These are phyloP conservation scores for Rhynchosporium agropyri DNA, from an alignment of 2,329 filamentous ascomycete species.

Conservation along the genomic window DNA sequence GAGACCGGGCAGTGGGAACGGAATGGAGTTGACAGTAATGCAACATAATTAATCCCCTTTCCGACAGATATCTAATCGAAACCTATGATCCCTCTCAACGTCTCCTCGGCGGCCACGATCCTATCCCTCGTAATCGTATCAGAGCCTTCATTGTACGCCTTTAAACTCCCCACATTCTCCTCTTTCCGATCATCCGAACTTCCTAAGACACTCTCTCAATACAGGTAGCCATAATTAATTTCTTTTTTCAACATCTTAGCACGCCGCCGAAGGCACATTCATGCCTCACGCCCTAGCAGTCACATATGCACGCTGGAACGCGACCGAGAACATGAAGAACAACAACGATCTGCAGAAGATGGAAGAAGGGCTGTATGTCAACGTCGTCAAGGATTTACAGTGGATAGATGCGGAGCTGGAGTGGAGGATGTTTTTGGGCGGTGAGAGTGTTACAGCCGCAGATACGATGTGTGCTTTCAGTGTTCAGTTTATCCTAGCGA, in stretches of 20 bases:
- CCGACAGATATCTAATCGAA: slow-evolving; percentile 49
- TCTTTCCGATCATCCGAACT: too few species aligned
- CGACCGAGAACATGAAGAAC: slow-evolving; percentile 39
- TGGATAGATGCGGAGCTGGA: slow-evolving; percentile 49
- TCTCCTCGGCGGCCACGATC: slow-evolving; percentile 32
- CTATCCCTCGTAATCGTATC: slow-evolving; percentile 34
- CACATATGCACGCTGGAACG: slow-evolving; percentile 49
- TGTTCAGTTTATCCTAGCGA: slow-evolving; percentile 27
- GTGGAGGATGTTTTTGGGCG: slow-evolving; percentile 44
- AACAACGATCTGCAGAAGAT: slow-evolving; percentile 39
- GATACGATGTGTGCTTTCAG: slow-evolving; percentile 15
- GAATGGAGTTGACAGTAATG: too few species aligned
- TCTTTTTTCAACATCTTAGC: slow-evolving; percentile 19
- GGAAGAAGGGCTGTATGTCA: slow-evolving; percentile 46
- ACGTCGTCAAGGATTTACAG: slow-evolving; percentile 49
- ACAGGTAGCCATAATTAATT: too few species aligned
- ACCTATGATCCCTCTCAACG: slow-evolving; percentile 47
- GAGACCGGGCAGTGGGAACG: background rate
- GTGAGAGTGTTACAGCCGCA: background rate
- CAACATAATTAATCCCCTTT: background rate
- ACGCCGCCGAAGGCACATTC: slow-evolving; percentile 51
- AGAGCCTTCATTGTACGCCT: slow-evolving; percentile 40
- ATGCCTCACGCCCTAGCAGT: slow-evolving; percentile 49
- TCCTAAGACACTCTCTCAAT: too few species aligned
- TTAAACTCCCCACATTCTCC: too few species aligned